Evolutionary conservation across 2,329 filamentous ascomycete species (phyloP).

Genomic region (Sporothrix luriei): DNA sequence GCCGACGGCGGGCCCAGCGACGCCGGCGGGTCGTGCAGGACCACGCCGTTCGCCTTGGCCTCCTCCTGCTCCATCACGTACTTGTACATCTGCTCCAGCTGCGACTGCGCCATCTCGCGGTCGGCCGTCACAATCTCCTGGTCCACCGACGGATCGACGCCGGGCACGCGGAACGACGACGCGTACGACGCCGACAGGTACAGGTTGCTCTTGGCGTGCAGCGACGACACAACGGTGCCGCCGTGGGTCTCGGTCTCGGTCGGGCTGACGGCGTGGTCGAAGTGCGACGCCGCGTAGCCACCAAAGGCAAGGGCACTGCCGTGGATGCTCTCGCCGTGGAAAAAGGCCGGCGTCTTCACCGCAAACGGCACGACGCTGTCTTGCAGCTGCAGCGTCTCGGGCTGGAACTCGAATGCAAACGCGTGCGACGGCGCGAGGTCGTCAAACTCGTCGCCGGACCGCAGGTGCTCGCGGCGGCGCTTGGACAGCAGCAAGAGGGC

Average conservation of each 20-base stretch:
- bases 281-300: constrained; percentile 40
- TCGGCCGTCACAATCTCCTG: constrained; percentile 74
- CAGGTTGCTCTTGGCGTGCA: constrained; percentile 38
- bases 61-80: constrained; percentile 89
- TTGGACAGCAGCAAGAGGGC: constrained; percentile 64
- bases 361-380: constrained; percentile 38
- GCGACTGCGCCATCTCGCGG: constrained; percentile 71
- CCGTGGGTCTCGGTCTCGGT: constrained; percentile 23
- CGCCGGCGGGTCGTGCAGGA: constrained; percentile 50
- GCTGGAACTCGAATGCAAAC: constrained; percentile 37
- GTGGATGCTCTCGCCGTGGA: constrained; percentile 40
- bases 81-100: constrained; percentile 88
- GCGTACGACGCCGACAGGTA: constrained; percentile 54
- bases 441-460: constrained; percentile 56
- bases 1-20: constrained; percentile 38
- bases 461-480: constrained; percentile 56
- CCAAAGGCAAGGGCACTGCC: constrained; percentile 39
- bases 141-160: constrained; percentile 73
- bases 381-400: constrained; percentile 38
- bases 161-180: constrained; percentile 54
- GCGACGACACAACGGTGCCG: constrained; percentile 8
- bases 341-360: constrained; percentile 42
- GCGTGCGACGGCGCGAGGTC: constrained; percentile 38
- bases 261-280: constrained; percentile 40
- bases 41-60: constrained; percentile 60